Percentiles rank a stretch among this genome's conserved stretches.
phyloP scores from a whole-genome alignment of 75 land plant species.

The Picea sitchensis region DNA sequence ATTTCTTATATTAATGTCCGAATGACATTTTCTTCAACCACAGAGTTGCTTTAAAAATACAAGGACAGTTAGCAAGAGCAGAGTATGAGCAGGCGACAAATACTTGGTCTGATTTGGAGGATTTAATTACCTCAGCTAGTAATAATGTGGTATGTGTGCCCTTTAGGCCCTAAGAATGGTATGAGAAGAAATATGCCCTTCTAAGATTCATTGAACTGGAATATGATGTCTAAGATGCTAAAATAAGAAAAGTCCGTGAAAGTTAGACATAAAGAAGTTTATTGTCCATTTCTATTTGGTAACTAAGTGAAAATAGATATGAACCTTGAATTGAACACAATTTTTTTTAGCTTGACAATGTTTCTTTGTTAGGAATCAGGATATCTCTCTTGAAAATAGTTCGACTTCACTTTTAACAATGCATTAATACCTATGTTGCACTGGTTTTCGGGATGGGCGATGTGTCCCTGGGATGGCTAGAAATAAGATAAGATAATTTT shows the following conservation, averaged over 20 bases:
- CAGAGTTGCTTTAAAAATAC: conserved; percentile 50
- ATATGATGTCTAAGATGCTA: background rate
- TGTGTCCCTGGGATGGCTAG: no score
- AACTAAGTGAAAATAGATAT: background rate
- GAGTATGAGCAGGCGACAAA: conserved; percentile 35
- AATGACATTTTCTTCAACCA: no score
- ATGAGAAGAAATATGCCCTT: background rate
- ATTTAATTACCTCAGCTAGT: conserved; percentile 4
- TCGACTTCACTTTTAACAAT: no score
- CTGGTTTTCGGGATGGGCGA: no score
- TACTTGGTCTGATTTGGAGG: conserved; percentile 42
- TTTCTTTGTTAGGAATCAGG: no score
- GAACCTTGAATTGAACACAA: background rate
- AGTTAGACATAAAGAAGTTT: background rate
- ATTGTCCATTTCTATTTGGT: background rate
- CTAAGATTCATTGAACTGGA: background rate
- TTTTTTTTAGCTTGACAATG: no score
- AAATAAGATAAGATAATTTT: no score
- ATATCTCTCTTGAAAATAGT: no score
- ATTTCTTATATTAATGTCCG: background rate
- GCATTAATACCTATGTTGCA: no score
- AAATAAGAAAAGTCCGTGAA: background rate
- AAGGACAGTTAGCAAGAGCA: conserved; percentile 30
- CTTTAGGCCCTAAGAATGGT: background rate
- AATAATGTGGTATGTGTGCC: conserved; percentile 23